A percentile compares a stretch with the other conserved stretches of the same genome.
Conservation (phyloP, 257 asterid species). For the Thymus mandschuricus region DNA sequence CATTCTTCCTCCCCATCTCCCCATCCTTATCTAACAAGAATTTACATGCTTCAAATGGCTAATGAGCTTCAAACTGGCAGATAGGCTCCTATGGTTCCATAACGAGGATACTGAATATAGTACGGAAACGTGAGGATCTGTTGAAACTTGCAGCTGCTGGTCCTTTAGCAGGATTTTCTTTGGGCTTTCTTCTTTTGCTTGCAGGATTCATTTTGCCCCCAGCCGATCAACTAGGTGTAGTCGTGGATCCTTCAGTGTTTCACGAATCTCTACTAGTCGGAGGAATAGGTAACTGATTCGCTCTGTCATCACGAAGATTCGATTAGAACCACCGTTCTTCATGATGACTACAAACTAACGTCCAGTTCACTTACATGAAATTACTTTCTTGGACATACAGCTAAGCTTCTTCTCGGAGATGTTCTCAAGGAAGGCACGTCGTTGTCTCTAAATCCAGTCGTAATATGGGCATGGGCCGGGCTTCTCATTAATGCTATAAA, state of each 20-base stretch:
- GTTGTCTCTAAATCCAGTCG: slow-evolving; percentile 82
- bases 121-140: slow-evolving; percentile 84
- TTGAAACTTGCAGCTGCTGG: slow-evolving; percentile 97
- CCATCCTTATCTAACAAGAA: too few species aligned
- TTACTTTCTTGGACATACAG: slow-evolving; percentile 41
- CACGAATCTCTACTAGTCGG: slow-evolving; percentile 93
- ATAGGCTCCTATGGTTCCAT: slow-evolving; percentile 95
- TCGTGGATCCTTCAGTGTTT: slow-evolving; percentile 83
- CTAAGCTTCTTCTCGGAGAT: slow-evolving; percentile 91
- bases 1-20: too few species aligned
- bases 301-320: slow-evolving; percentile 7
- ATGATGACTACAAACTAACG: neutral
- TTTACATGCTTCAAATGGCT: slow-evolving; percentile 26
- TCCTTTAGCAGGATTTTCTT: slow-evolving; percentile 83
- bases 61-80: slow-evolving; percentile 69
- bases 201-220: slow-evolving; percentile 90
- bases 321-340: neutral
- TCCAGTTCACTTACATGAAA: slow-evolving; percentile 1
- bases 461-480: slow-evolving; percentile 95
- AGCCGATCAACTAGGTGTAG: slow-evolving; percentile 74
- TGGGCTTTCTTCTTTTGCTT: slow-evolving; percentile 77
- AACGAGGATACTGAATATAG: slow-evolving; percentile 84
- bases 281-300: slow-evolving; percentile 66
- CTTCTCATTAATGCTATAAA: slow-evolving; percentile 91
- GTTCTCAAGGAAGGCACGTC: slow-evolving; percentile 87